phyloP scores from a whole-genome alignment of 1,284 basidiomycete species.

The Athelia sp. region DNA sequence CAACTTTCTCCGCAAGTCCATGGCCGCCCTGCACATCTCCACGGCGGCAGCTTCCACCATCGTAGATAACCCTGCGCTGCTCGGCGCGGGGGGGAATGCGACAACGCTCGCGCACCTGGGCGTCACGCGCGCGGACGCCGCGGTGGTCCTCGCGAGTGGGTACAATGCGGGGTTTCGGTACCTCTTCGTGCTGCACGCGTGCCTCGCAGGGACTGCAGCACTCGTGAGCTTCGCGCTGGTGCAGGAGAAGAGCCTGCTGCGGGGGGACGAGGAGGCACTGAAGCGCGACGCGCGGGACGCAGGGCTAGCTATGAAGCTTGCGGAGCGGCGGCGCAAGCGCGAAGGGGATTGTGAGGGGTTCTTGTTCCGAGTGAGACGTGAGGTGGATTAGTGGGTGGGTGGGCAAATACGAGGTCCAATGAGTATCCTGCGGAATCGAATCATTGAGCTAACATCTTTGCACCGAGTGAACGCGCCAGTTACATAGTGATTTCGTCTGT shows the following conservation, averaged over 20 bases:
- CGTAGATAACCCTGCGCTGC: constrained; percentile 44
- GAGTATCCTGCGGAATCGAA: too few relatives aligned
- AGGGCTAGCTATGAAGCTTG: too few relatives aligned
- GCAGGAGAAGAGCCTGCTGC: constrained; percentile 49
- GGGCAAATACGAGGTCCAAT: too few relatives aligned
- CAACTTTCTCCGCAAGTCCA: constrained; percentile 43
- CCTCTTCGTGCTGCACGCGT: constrained; percentile 55
- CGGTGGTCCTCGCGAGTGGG: constrained; percentile 40
- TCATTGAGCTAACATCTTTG: too few relatives aligned
- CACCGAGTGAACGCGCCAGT: too few relatives aligned
- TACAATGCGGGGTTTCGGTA: constrained; percentile 53
- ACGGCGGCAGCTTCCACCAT: constrained; percentile 32
- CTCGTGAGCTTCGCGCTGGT: constrained; percentile 53
- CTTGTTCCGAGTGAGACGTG: too few relatives aligned
- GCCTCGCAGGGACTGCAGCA: constrained; percentile 39
- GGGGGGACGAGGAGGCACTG: constrained; percentile 48
- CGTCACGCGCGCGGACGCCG: constrained; percentile 31
- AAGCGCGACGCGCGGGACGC: constrained; percentile 9
- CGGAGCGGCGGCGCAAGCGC: too few relatives aligned
- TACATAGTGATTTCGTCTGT: too few relatives aligned
- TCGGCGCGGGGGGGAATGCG: constrained; percentile 19
- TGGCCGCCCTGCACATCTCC: constrained; percentile 31
- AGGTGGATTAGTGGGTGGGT: too few relatives aligned
- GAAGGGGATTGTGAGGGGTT: too few relatives aligned
- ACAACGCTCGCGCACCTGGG: constrained; percentile 25